Percentiles rank a stretch among this genome's conserved stretches.
phyloP scores from a whole-genome alignment of 1,284 basidiomycete genomes.

The Ustilago bromivora region DNA sequence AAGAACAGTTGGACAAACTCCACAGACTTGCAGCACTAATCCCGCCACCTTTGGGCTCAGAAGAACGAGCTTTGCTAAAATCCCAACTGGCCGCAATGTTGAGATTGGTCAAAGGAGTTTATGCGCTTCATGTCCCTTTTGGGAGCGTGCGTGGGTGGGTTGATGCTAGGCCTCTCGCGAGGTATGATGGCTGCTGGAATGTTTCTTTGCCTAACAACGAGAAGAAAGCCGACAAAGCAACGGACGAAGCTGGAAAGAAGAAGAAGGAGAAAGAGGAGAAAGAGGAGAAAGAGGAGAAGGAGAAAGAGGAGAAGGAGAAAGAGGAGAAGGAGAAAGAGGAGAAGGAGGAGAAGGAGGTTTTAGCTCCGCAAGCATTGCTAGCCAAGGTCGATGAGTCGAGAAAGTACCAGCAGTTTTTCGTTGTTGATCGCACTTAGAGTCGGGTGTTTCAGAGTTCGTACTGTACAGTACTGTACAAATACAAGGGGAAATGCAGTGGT shows the following conservation, averaged over 20 bases:
- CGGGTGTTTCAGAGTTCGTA: too few species aligned
- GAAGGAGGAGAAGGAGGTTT: constrained; percentile 7
- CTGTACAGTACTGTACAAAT: too few species aligned
- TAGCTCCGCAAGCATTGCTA: not conserved
- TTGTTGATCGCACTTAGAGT: constrained; percentile 31
- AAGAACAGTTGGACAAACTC: constrained; percentile 37
- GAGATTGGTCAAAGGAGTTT: constrained; percentile 28
- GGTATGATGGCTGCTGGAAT: constrained; percentile 16
- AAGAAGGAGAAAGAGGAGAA: too few species aligned
- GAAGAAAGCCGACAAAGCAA: not conserved
- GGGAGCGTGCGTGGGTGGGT: not conserved
- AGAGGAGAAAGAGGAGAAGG: not conserved
- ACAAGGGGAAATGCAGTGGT: too few species aligned
- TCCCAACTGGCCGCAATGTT: constrained; percentile 20
- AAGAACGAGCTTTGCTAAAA: constrained; percentile 25
- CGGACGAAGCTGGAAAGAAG: not conserved
- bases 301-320: too few species aligned
- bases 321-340: too few species aligned
- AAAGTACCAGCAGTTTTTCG: constrained; percentile 28
- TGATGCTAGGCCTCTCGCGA: constrained; percentile 17
- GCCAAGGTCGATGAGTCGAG: not conserved
- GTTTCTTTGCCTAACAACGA: not conserved
- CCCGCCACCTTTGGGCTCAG: constrained; percentile 1
- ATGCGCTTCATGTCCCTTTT: not conserved
- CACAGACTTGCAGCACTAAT: constrained; percentile 42